phyloP scores from a whole-genome alignment of 2,329 filamentous ascomycete genomes.

The Exophiala sideris region DNA sequence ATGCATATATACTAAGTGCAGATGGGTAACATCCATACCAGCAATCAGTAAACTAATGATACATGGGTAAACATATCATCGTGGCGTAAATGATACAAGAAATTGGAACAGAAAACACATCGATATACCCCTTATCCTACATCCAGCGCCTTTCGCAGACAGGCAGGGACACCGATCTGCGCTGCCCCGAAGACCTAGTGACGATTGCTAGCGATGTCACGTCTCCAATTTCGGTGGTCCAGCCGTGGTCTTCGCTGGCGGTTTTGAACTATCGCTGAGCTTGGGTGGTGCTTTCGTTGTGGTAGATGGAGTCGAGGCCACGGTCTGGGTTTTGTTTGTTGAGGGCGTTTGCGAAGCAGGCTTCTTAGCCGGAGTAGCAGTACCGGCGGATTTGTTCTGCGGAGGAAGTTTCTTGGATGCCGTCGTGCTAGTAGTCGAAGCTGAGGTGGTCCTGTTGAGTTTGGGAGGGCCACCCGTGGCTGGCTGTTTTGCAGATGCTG shows the following conservation, averaged over 20 bases:
- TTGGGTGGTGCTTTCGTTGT: neutral
- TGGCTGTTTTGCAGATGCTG: neutral
- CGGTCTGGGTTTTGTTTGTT: neutral
- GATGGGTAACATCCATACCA: no score
- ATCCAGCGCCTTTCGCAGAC: no score
- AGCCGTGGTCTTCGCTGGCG: neutral
- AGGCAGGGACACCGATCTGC: no score
- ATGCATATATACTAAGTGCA: no score
- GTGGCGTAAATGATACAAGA: no score
- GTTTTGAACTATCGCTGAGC: neutral
- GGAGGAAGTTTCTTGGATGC: neutral
- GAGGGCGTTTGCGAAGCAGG: neutral
- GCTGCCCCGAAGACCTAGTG: no score
- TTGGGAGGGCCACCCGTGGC: no score
- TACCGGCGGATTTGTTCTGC: neutral
- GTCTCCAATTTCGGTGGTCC: slow-evolving; percentile 3
- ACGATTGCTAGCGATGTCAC: neutral
- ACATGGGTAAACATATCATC: no score
- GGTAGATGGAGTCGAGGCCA: neutral
- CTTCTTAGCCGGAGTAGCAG: neutral
- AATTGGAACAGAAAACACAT: no score
- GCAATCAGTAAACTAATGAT: no score
- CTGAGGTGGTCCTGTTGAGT: no score
- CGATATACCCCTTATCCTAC: no score
- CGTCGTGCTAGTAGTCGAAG: neutral